Evolutionary conservation across 2,329 filamentous ascomycete genomes (phyloP).

Genomic region (Beauveria rudraprayagi): DNA sequence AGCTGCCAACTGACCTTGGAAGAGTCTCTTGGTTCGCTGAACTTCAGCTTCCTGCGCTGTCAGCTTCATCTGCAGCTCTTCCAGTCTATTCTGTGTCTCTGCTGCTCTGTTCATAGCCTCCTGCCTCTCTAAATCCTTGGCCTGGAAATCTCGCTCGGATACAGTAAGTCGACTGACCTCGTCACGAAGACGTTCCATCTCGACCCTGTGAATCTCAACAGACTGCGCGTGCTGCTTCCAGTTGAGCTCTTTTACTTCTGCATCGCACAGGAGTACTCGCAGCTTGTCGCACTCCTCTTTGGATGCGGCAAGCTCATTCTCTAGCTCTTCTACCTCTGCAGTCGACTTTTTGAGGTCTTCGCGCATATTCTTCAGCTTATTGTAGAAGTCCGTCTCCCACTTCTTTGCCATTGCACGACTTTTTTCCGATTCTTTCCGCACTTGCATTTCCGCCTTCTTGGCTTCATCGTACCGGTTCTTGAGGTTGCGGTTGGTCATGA

Average conservation of each 20-base stretch:
- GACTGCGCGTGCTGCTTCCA: slow-evolving; percentile 57
- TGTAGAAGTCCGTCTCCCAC: slow-evolving; percentile 64
- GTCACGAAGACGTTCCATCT: slow-evolving; percentile 50
- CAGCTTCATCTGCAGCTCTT: slow-evolving; percentile 52
- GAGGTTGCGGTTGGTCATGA: slow-evolving; percentile 66
- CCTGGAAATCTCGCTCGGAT: slow-evolving; percentile 55
- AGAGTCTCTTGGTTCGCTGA: slow-evolving; percentile 33
- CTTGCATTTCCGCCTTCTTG: slow-evolving; percentile 60
- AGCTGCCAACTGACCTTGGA: slow-evolving; percentile 39
- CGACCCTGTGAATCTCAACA: slow-evolving; percentile 51
- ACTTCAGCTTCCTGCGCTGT: slow-evolving; percentile 41
- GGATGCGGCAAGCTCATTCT: slow-evolving; percentile 48
- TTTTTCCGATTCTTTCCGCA: slow-evolving; percentile 64
- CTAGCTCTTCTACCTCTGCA: slow-evolving; percentile 47
- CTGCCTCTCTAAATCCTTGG: slow-evolving; percentile 53
- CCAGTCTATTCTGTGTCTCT: slow-evolving; percentile 49
- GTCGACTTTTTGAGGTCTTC: slow-evolving; percentile 63
- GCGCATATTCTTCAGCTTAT: slow-evolving; percentile 56
- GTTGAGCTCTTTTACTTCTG: slow-evolving; percentile 59
- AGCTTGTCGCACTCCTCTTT: slow-evolving; percentile 57
- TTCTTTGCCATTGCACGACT: slow-evolving; percentile 67
- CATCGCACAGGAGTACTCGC: slow-evolving; percentile 55
- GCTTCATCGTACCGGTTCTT: slow-evolving; percentile 67
- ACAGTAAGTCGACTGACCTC: slow-evolving; percentile 54
- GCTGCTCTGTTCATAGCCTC: slow-evolving; percentile 49